phyloP scores from a whole-genome alignment of 1,139 yeast genomes.

The Lodderomyces theae region DNA sequence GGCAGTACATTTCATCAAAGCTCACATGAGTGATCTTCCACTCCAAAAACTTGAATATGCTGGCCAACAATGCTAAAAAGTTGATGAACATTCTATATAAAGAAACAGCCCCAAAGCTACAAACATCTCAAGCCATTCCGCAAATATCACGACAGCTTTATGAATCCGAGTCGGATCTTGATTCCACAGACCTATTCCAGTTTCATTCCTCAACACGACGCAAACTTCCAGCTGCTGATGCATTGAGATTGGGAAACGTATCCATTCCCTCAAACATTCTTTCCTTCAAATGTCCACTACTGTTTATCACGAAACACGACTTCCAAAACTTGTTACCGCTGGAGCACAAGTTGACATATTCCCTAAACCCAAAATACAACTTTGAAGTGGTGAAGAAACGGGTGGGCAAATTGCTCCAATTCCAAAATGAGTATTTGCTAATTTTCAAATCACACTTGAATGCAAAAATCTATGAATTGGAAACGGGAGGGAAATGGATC shows the following conservation, averaged over 20 bases:
- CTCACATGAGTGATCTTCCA: too few relatives aligned
- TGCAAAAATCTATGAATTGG: conserved; percentile 51
- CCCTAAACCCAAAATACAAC: not conserved
- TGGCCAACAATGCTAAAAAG: conserved; percentile 25
- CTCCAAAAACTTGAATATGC: conserved; percentile 14
- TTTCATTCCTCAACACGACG: not conserved
- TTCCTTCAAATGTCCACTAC: conserved; percentile 33
- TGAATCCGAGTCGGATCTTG: not conserved
- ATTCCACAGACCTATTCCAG: not conserved
- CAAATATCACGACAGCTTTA: not conserved
- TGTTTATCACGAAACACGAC: conserved; percentile 37
- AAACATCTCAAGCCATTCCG: conserved; percentile 8
- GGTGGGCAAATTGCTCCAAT: conserved; percentile 37
- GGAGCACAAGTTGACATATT: conserved; percentile 28
- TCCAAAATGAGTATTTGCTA: conserved; percentile 51
- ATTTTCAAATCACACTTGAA: conserved; percentile 45
- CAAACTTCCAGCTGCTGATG: conserved; percentile 10
- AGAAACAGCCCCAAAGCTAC: conserved; percentile 29
- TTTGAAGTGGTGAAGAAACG: conserved; percentile 47
- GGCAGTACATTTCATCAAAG: too few relatives aligned
- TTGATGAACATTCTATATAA: conserved; percentile 32
- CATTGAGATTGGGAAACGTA: not conserved
- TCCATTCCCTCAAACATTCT: conserved; percentile 28
- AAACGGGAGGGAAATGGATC: conserved; percentile 45
- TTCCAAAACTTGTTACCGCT: conserved; percentile 37